A percentile compares a stretch with the other conserved stretches of the same genome.
These are phyloP conservation scores for Chlorophyllum brunneum DNA, from an alignment of 768 basidiomycete genomes.

Conservation along the genomic window DNA sequence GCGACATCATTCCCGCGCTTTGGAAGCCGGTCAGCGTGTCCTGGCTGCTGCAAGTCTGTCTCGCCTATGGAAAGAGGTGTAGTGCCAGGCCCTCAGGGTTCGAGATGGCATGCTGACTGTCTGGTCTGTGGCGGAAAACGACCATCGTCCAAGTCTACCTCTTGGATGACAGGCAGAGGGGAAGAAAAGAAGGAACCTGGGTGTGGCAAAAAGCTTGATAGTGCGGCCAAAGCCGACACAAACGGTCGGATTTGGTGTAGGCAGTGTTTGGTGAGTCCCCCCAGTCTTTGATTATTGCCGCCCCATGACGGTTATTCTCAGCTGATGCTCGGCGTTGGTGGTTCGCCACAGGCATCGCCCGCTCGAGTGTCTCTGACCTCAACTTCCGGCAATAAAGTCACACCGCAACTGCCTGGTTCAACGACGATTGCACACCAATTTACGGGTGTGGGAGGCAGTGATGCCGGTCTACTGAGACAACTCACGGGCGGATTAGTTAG, in stretches of 20 bases:
- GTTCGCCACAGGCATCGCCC: constrained; percentile 50
- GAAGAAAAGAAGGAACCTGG: constrained; percentile 60
- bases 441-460: constrained; percentile 53
- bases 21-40: constrained; percentile 60
- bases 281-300: neutral
- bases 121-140: constrained; percentile 81
- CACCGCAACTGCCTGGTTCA: constrained; percentile 61
- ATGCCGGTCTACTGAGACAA: constrained; percentile 44
- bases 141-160: constrained; percentile 29
- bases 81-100: constrained; percentile 79
- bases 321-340: constrained; percentile 53
- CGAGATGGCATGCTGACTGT: constrained; percentile 76
- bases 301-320: constrained; percentile 21
- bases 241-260: constrained; percentile 79
- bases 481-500: constrained; percentile 66
- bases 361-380: constrained; percentile 46
- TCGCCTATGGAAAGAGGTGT: constrained; percentile 85
- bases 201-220: constrained; percentile 81
- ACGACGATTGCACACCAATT: constrained; percentile 76
- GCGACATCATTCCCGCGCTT: constrained; percentile 46
- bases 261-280: constrained; percentile 65
- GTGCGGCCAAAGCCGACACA: constrained; percentile 70
- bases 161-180: constrained; percentile 36
- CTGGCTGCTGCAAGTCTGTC: constrained; percentile 70
- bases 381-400: constrained; percentile 37